Base-by-base conservation (phyloP, 768 basidiomycete species). In the Megacollybia marginata region DNA sequence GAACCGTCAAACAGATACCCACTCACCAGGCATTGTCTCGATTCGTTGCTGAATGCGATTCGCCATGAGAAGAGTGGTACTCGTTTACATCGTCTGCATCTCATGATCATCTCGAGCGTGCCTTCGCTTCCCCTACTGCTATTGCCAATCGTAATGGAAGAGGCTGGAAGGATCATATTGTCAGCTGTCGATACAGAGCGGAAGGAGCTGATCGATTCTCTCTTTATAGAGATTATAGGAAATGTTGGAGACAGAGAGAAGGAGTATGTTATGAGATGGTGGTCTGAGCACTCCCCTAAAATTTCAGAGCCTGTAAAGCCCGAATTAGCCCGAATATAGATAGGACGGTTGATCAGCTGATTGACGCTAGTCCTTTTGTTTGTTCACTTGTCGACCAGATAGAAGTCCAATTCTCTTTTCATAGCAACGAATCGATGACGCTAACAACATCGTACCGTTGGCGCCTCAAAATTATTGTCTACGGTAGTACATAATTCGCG, bases 11-110 rank as follows among this genome's bases (percentile, higher is more conserved):
- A 61, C 44, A 63, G 65, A 35, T 60, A 73, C 45, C 67, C 75
- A 0, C 71, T 88, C n/a, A 80, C 80, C 4, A 85, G 83, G 79
- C 75, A 83, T 57, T 87, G 83, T 65, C 66, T 91, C 50, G 74
- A 76, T 46, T 59, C 72, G 33, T 67, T 89, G 28, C 61, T 86
- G 13, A 65, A 68, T 35, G 67, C 69, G 9, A 77, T 85, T 42
- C 62, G 65, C 55, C 69, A 0, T 56, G 62, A 19, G 54, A 53
- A 56, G 42, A 47, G 19, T 43, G 43, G 48, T 33, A 34, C 48
- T 15, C 51, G 53, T 35, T 46, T 71, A 15, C 80, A 86, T 55
- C 76, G 82, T 20, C 68, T 91, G n/a, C 74, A 73, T 44, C 68
- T 88, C 31, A 74, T 79, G 16, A 67, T 92, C 42, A 69, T 89